Conservation (phyloP, 805 yeast genomes). For the Gaillardinia entomophila region DNA sequence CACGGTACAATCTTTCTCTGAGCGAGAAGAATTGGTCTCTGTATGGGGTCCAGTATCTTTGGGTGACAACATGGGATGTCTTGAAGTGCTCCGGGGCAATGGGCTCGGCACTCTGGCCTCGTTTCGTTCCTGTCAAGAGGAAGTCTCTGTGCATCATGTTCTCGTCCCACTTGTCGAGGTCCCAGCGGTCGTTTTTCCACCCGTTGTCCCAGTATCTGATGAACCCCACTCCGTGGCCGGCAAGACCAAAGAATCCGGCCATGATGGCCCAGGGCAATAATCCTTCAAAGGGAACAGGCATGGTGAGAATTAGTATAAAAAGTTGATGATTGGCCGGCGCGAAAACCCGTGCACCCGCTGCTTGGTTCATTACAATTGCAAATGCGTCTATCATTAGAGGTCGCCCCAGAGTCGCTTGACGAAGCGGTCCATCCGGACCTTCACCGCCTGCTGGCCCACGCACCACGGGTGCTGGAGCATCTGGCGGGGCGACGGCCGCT, state of each 20-base stretch:
- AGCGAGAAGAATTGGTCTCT: conserved; percentile 41
- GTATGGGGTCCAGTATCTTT: conserved; percentile 42
- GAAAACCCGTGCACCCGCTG: too few relatives aligned
- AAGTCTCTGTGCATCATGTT: conserved; percentile 65
- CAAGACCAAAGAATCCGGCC: conserved; percentile 40
- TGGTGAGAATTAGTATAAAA: too few relatives aligned
- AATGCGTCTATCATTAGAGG: neutral
- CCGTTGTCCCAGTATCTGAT: conserved; percentile 46
- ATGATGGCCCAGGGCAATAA: conserved; percentile 41
- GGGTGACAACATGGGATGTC: conserved; percentile 41
- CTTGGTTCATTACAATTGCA: too few relatives aligned
- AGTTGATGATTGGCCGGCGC: too few relatives aligned
- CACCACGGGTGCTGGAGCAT: conserved; percentile 95
- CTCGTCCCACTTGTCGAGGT: conserved; percentile 40
- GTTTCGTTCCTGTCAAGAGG: conserved; percentile 65
- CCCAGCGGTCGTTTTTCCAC: conserved; percentile 41
- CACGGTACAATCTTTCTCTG: conserved; percentile 44
- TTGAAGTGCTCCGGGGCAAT: conserved; percentile 75
- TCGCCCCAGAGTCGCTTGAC: conserved; percentile 66
- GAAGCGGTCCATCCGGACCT: conserved; percentile 82
- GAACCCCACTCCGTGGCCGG: conserved; percentile 41
- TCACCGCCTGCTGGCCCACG: conserved; percentile 62
- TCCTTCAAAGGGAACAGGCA: conserved; percentile 46
- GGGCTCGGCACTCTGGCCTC: conserved; percentile 64
- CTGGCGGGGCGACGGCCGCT: conserved; percentile 89